These are phyloP conservation scores for Penicillium desertorum DNA, from an alignment of 495 filamentous ascomycete genomes.

Conservation along the genomic window DNA sequence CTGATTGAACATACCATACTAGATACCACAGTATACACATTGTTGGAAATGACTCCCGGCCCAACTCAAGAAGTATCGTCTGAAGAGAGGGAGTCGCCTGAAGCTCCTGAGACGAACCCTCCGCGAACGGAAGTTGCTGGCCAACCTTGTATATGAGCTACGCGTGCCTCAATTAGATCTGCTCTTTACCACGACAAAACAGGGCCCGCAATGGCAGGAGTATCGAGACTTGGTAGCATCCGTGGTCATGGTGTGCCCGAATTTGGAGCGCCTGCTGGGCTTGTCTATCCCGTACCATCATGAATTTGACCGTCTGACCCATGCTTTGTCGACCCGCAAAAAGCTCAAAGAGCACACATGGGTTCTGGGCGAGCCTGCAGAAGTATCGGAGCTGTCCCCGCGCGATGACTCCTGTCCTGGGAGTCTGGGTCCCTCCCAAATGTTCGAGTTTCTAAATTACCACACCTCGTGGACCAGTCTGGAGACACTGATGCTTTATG, in stretches of 20 bases:
- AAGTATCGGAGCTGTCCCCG: constrained; percentile 44
- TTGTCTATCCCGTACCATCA: constrained; percentile 69
- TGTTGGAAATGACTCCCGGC: constrained; percentile 62
- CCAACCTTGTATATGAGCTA: constrained; percentile 69
- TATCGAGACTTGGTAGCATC: constrained; percentile 74
- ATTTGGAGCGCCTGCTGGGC: constrained; percentile 73
- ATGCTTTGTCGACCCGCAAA: constrained; percentile 74
- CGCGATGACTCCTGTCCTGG: constrained; percentile 49
- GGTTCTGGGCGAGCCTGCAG: constrained; percentile 59
- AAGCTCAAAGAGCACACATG: constrained; percentile 78
- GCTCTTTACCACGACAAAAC: constrained; percentile 50
- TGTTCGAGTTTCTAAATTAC: constrained; percentile 65
- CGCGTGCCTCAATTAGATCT: constrained; percentile 63
- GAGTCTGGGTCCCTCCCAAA: constrained; percentile 60
- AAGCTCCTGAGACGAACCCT: constrained; percentile 76
- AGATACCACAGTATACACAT: constrained; percentile 73
- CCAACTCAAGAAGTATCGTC: constrained; percentile 65
- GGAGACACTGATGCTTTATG: constrained; percentile 74
- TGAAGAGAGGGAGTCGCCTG: constrained; percentile 66
- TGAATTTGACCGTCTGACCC: constrained; percentile 69
- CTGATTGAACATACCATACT: constrained; percentile 13
- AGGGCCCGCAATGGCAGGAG: constrained; percentile 51
- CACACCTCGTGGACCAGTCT: constrained; percentile 71
- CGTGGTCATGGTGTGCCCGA: constrained; percentile 82
- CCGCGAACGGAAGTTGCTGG: constrained; percentile 65